Conservation (phyloP, 2,329 filamentous ascomycete species). For the Colletotrichum siamense region DNA sequence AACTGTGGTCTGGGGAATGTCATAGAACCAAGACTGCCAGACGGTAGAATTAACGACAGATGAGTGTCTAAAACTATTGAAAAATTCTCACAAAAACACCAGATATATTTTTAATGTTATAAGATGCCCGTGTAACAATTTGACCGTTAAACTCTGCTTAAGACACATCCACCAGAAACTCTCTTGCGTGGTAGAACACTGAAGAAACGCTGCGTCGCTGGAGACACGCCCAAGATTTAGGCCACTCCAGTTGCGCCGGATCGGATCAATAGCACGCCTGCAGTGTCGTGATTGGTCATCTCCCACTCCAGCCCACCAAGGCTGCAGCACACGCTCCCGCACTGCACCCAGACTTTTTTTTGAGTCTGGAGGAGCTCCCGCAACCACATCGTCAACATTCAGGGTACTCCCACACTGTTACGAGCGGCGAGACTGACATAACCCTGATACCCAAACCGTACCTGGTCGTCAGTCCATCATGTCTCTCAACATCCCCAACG, state of each 20-base stretch:
- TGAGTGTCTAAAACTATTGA: not conserved
- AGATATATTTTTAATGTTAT: not conserved
- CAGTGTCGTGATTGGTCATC: slow-evolving; percentile 20
- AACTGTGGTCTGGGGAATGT: not conserved
- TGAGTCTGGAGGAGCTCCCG: slow-evolving; percentile 20
- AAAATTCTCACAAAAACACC: not conserved
- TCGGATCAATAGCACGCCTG: slow-evolving; percentile 22
- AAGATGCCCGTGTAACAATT: not conserved
- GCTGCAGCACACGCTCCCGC: slow-evolving; percentile 16
- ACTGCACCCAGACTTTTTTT: slow-evolving; percentile 26
- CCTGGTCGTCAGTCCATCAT: slow-evolving; percentile 53
- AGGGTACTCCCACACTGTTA: slow-evolving; percentile 13
- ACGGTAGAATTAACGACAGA: too few species aligned
- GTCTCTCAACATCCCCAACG: slow-evolving; percentile 95
- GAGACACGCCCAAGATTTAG: slow-evolving; percentile 23
- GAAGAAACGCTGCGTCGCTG: not conserved
- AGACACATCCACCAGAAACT: not conserved
- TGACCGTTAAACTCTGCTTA: not conserved
- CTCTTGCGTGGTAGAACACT: not conserved
- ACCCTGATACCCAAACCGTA: slow-evolving; percentile 1
- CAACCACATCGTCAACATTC: slow-evolving; percentile 17
- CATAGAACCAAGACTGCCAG: not conserved
- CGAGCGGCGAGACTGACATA: slow-evolving; percentile 5
- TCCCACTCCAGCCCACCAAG: slow-evolving; percentile 17
- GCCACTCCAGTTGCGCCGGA: slow-evolving; percentile 19